These are phyloP conservation scores for Phaffomyces opuntiae DNA, from an alignment of 805 yeast genomes.

Conservation along the genomic window DNA sequence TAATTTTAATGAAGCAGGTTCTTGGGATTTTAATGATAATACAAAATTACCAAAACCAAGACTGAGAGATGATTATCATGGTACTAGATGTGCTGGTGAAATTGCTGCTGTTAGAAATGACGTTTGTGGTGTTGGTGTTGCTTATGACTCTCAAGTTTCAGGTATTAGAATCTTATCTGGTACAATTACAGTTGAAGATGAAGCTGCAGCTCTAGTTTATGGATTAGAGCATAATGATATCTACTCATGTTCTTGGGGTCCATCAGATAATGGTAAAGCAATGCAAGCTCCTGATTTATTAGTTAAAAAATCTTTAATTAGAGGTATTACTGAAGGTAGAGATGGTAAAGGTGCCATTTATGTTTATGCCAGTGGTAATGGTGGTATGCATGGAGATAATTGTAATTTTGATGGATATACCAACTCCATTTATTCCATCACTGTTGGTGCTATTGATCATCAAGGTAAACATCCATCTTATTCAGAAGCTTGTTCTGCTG, in stretches of 20 bases:
- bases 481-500: slow-evolving; percentile 92
- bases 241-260: slow-evolving; percentile 98
- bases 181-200: slow-evolving; percentile 74
- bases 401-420: slow-evolving; percentile 98
- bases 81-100: slow-evolving; percentile 97
- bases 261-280: slow-evolving; percentile 84
- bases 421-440: slow-evolving; percentile 87
- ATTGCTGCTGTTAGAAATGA: slow-evolving; percentile 80
- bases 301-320: slow-evolving; percentile 76
- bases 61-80: slow-evolving; percentile 80
- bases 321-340: slow-evolving; percentile 81
- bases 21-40: slow-evolving; percentile 89
- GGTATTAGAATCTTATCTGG: slow-evolving; percentile 89
- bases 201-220: slow-evolving; percentile 81
- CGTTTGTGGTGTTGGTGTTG: slow-evolving; percentile 96
- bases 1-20: slow-evolving; percentile 70
- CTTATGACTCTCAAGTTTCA: slow-evolving; percentile 75
- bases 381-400: slow-evolving; percentile 74
- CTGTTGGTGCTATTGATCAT: slow-evolving; percentile 90
- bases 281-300: slow-evolving; percentile 78
- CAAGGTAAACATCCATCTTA: slow-evolving; percentile 83
- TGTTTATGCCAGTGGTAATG: slow-evolving; percentile 96
- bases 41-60: slow-evolving; percentile 72
- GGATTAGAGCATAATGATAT: slow-evolving; percentile 83
- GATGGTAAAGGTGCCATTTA: slow-evolving; percentile 75